Percentiles rank a stretch among this genome's conserved stretches.
These are phyloP conservation scores for Curvularia verruculosa DNA, from an alignment of 2,329 filamentous ascomycete genomes.

Conservation along the genomic window DNA sequence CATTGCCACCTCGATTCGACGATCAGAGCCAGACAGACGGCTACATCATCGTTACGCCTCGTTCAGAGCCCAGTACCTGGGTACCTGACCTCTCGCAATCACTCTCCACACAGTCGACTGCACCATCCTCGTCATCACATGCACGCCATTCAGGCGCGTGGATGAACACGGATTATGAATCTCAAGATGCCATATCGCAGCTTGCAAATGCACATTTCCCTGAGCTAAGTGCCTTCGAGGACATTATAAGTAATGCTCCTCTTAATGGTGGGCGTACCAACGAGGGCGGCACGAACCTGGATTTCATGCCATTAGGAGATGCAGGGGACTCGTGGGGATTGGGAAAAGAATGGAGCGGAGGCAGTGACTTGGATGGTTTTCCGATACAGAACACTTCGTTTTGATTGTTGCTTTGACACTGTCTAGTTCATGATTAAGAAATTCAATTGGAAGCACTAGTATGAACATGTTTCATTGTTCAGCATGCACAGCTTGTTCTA, in stretches of 20 bases:
- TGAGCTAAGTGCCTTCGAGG: conserved; percentile 30
- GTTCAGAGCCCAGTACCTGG: conserved; percentile 36
- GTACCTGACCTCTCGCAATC: conserved; percentile 20
- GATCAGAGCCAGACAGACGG: conserved; percentile 23
- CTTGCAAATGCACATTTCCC: conserved; percentile 45
- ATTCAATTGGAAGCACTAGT: too few relatives aligned
- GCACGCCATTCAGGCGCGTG: conserved; percentile 18
- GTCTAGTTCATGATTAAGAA: too few relatives aligned
- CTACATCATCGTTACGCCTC: conserved; percentile 41
- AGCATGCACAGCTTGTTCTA: too few relatives aligned
- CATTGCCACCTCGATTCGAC: conserved; percentile 17
- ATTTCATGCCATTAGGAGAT: conserved; percentile 39
- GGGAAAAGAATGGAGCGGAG: conserved; percentile 27
- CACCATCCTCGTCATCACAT: conserved; percentile 1
- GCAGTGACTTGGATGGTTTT: conserved; percentile 41
- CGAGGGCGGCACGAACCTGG: conserved; percentile 30
- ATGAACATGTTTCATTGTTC: too few relatives aligned
- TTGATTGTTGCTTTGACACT: too few relatives aligned
- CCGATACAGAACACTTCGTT: not conserved
- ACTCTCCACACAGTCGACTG: conserved; percentile 16
- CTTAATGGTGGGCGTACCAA: not conserved
- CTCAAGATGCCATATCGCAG: conserved; percentile 28
- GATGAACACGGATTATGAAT: conserved; percentile 39
- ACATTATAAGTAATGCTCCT: not conserved
- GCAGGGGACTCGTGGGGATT: conserved; percentile 25